Base-by-base conservation (phyloP, 2,329 filamentous ascomycete species). In the Blastomyces silverae region DNA sequence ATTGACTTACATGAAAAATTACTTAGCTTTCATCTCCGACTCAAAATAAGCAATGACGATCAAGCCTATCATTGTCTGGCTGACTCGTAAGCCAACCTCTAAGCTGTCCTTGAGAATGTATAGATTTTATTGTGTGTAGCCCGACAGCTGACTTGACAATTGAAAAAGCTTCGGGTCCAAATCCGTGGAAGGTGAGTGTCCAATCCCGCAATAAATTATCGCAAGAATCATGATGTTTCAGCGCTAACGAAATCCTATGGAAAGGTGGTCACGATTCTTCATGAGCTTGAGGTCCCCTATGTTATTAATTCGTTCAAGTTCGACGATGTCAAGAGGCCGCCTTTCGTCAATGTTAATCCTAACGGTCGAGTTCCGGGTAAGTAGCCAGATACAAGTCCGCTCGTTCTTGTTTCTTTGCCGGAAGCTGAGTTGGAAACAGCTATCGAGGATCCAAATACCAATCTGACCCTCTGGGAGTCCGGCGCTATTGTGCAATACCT, bases 261-360 rank as follows among this genome's bases (percentile, higher is more conserved):
- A 22, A 34, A 62, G 61, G 42, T 53, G 10, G 34, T 55, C 17
- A 62, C 50, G 6, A 42, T 62, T 53, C 61, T 62, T n/a, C 22
- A 62, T 53, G 61, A 62, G 39, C 48, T 62, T 10, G 31, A 37
- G 10, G 28, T 62, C 31, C 44, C 61, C 22, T 62, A 62, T 48
- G 48, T 53, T n/a, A 20, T 62, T 10, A 53, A 62, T 11, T 53
- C 39, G 13, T 39, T 62, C 22, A 48, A 53, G 13, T 52, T 53
- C 28, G 25, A 39, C 17, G 61, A 62, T 25, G 22, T 62, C 20
- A 53, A 53, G 31, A 31, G 34, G 17, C 34, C 71, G 3, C 57
- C 62, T 0, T 81, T 77, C 67, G 67, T 76, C n/a, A 71, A 73
- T 22, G 76, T 81, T 69, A 81, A 79, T 67, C 74, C 77, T 62